These are phyloP conservation scores for Streptanthus diversifolius DNA, from an alignment of 345 rosid species.

Conservation along the genomic window DNA sequence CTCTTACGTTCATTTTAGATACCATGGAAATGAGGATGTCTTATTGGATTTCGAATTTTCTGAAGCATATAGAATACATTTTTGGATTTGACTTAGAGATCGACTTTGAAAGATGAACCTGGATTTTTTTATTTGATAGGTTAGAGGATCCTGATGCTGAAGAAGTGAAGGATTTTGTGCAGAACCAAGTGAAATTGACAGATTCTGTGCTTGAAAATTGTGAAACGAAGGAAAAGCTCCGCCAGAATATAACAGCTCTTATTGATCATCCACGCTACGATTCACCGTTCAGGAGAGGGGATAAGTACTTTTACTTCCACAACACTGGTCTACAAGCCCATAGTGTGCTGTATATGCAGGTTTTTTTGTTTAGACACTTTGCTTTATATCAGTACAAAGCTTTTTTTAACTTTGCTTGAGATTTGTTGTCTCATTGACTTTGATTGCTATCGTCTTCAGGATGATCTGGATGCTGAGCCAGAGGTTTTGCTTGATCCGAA, in stretches of 20 bases:
- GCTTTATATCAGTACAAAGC: not conserved
- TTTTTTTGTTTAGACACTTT: not conserved
- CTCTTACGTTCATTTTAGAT: not conserved
- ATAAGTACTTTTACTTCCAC: conserved; percentile 78
- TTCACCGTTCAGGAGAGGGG: conserved; percentile 55
- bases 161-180: conserved; percentile 71
- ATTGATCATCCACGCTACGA: conserved; percentile 84
- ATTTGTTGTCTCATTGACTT: conserved; percentile 1
- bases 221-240: conserved; percentile 56
- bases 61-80: too few species aligned
- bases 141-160: conserved; percentile 92
- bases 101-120: not conserved
- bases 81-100: conserved; percentile 21
- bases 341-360: conserved; percentile 72
- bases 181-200: conserved; percentile 64
- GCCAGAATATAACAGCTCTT: conserved; percentile 52
- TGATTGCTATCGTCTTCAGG: conserved; percentile 42
- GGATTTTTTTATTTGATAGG: conserved; percentile 39
- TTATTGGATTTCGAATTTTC: not conserved
- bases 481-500: conserved; percentile 92
- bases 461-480: conserved; percentile 62
- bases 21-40: not conserved
- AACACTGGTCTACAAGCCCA: conserved; percentile 92
- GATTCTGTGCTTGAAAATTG: conserved; percentile 60
- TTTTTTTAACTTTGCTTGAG: not conserved